Evolutionary conservation across 768 basidiomycete genomes (phyloP).

Genomic region (Phaffia tasmanica): DNA sequence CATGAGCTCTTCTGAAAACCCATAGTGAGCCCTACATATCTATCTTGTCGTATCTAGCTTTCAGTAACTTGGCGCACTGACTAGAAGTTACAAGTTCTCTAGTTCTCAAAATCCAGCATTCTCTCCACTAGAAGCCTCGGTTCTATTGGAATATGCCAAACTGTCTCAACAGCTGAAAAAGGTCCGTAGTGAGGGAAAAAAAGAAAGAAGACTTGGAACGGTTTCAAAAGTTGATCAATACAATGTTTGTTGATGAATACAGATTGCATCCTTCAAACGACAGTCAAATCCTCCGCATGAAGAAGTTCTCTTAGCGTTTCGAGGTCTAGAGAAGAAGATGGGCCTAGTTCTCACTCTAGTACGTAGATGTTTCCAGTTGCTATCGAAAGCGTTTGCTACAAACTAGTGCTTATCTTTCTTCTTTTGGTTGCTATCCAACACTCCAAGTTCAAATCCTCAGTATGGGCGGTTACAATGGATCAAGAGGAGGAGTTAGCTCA

Average conservation of each 20-base stretch:
- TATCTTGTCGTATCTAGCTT: not conserved
- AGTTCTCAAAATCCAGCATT: constrained; percentile 35
- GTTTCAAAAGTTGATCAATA: not conserved
- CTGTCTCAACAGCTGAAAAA: constrained; percentile 66
- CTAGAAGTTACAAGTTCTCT: not conserved
- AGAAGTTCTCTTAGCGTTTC: constrained; percentile 58
- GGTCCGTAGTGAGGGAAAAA: constrained; percentile 43
- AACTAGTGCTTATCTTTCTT: constrained; percentile 9
- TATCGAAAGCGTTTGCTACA: not conserved
- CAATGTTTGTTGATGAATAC: not conserved
- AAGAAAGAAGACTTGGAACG: not conserved
- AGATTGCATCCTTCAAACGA: constrained; percentile 42
- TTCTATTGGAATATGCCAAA: constrained; percentile 88
- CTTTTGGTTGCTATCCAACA: not conserved
- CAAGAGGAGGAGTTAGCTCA: constrained; percentile 32
- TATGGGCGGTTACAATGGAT: constrained; percentile 71
- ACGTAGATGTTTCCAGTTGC: constrained; percentile 31
- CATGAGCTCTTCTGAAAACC: constrained; percentile 9
- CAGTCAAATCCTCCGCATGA: constrained; percentile 68
- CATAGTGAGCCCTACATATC: constrained; percentile 8
- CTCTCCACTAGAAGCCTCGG: constrained; percentile 58
- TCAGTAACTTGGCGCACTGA: not conserved
- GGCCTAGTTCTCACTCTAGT: constrained; percentile 86
- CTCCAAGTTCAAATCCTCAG: constrained; percentile 81
- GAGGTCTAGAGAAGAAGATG: constrained; percentile 85